Evolutionary conservation across 805 yeast species (phyloP).

Genomic region (Ogataea nonfermentans): DNA sequence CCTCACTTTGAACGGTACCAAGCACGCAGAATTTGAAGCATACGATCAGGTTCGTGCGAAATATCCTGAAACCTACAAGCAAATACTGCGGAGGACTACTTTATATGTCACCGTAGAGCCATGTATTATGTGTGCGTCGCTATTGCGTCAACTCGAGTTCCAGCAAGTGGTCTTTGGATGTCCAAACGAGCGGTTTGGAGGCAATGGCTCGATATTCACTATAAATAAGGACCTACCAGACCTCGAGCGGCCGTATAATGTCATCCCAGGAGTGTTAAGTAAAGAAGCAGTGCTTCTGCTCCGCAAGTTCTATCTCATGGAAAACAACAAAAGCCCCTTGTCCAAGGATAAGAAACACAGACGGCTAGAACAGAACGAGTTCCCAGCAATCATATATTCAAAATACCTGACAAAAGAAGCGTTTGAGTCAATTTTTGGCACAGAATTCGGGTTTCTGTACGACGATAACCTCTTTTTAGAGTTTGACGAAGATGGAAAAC

Average conservation of each 20-base stretch:
- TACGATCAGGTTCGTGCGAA: constrained; percentile 50
- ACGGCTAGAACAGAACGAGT: constrained; percentile 52
- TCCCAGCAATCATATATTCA: constrained; percentile 58
- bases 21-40: constrained; percentile 91
- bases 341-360: constrained; percentile 74
- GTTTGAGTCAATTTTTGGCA: constrained; percentile 52
- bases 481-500: constrained; percentile 20
- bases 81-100: constrained; percentile 53
- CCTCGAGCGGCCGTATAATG: constrained; percentile 41
- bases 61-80: constrained; percentile 26
- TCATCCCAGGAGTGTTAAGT: constrained; percentile 75
- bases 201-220: constrained; percentile 82
- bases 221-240: constrained; percentile 47
- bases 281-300: constrained; percentile 81
- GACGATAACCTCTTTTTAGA: constrained; percentile 26
- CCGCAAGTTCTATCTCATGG: constrained; percentile 79
- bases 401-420: constrained; percentile 50
- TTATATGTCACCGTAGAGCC: constrained; percentile 97
- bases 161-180: constrained; percentile 82
- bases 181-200: constrained; percentile 94
- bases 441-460: constrained; percentile 29
- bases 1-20: constrained; percentile 76
- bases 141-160: constrained; percentile 77
- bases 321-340: constrained; percentile 81
- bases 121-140: constrained; percentile 96